Base-by-base conservation (phyloP, 176 grass and related monocot species). In the Triticum dicoccoides region DNA sequence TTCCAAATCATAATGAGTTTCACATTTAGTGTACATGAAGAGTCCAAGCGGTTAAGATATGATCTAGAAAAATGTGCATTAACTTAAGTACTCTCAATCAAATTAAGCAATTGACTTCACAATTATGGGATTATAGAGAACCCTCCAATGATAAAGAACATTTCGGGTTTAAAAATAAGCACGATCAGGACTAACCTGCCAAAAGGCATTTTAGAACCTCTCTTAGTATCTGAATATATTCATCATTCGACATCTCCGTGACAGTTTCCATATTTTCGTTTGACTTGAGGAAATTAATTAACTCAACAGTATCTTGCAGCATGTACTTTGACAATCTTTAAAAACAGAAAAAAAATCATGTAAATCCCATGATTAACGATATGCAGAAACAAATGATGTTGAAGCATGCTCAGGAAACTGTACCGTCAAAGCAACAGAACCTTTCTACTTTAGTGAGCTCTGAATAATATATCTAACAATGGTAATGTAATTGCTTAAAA, bases 381-480 rank as follows among this genome's bases (percentile, higher is more conserved):
- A 70, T 32, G 25, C 18, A 51, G 2, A 78, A 80, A 83, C 1
- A 35, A 66, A 87, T 29, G 25, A 20, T 13, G 71, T 14, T 63
- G 29, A 79, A 67, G 56, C 61, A 25, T 82, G 15, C 38, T 82
- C 61, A 93, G 73, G 64, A 80, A 71, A 85, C 34, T 69, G 62
- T 82, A 95, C 91, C 81, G 2, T 89, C 47, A 89, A 76, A 81
- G 93, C 83, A 85, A 95, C 88, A 76, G 59, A 51, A 51, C 47
- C 61, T 88, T 98, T 91, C 81, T 94, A 83, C 86, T 98, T 95
- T 54, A 94, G 89, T 47, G 96, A 98, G 45, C 89, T 72, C 32
- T 75, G 68, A 82, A 95, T 86, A 69, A 98, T 95, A 80, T 91
- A 91, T 51, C 69, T 93, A 29, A 76, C 54, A 89, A 93, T 81